Evolutionary conservation across 441 rosid species (phyloP), one percentile per base, ranked within the genome.

Genomic region (Breynia disticha): DNA sequence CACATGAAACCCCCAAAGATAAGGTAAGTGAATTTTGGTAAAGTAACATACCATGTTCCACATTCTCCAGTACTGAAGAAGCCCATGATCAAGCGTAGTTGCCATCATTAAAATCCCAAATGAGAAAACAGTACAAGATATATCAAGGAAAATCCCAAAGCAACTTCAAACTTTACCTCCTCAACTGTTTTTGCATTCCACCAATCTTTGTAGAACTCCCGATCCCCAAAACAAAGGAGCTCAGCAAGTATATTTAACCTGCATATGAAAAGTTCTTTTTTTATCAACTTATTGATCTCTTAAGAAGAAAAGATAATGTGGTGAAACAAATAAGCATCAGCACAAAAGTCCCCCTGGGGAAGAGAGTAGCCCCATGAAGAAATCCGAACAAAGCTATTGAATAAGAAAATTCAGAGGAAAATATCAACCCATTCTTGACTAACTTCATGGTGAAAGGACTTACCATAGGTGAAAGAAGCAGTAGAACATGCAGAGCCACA

Each of bases 401-500:
- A 28, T 28, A 9, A 5, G 4, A 28, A 28, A 28, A 28, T 28
- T 28, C 35, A 28, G 35, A n/a, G 35, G 8, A 28, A 28, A 28
- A 28, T 1, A 28, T 28, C 35, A 28, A 28, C 8, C 0, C 35
- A 28, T 4, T 28, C 35, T 28, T 28, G 35, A 28, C 35, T 28
- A 5, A 11, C 42, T 41, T 41, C 44, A 0, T 41, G n/a, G 44
- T 17, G 21, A 19, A 17, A 24, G 17, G 48, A 66, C 81, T 61
- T 69, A 90, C 99, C 99, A 94, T 57, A 90, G 84, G 69, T 94
- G 99, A 73, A 94, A 94, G 64, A 94, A 78, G 79, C 96, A 87
- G 84, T 94, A 90, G 89, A 90, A 94, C 99, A 87, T 83, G 87
- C 99, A 94, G 59, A 94, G 99, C 97, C 99, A 94, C 65, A 94